Evolutionary conservation across 2,329 filamentous ascomycete species (phyloP).

Genomic region (Penicillium verrucosum): DNA sequence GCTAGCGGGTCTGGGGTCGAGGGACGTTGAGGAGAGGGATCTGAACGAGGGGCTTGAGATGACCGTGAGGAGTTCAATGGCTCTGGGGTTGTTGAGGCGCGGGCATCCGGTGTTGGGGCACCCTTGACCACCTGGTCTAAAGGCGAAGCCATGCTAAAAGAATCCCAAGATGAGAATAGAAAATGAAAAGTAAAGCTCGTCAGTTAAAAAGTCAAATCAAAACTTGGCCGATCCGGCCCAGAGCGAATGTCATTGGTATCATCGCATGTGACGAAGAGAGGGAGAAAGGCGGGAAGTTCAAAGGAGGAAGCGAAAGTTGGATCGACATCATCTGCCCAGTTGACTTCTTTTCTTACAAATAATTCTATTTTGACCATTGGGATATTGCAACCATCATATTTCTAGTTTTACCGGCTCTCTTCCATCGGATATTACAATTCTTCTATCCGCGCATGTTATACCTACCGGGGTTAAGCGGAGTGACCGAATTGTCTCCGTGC

Average conservation of each 20-base stretch:
- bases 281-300: constrained; percentile 10
- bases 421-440: background rate
- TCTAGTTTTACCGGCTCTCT: background rate
- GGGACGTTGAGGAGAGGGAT: constrained; percentile 46
- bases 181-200: background rate
- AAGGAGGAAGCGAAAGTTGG: constrained; percentile 7
- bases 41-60: constrained; percentile 11
- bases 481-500: constrained; percentile 22
- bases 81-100: constrained; percentile 25
- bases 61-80: constrained; percentile 18
- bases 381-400: background rate
- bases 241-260: constrained; percentile 15
- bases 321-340: constrained; percentile 5
- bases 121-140: constrained; percentile 93
- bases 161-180: background rate
- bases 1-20: constrained; percentile 66
- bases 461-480: constrained; percentile 26
- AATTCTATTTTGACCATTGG: background rate
- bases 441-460: constrained; percentile 8
- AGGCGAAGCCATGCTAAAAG: constrained; percentile 55
- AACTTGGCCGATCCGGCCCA: constrained; percentile 31
- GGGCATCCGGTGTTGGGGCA: constrained; percentile 58
- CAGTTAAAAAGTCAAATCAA: constrained; percentile 10
- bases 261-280: constrained; percentile 19
- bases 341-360: constrained; percentile 7